A percentile compares a stretch with the other conserved stretches of the same genome.
phyloP scores from a whole-genome alignment of 257 asterid species.

The Solanum virginianum region DNA sequence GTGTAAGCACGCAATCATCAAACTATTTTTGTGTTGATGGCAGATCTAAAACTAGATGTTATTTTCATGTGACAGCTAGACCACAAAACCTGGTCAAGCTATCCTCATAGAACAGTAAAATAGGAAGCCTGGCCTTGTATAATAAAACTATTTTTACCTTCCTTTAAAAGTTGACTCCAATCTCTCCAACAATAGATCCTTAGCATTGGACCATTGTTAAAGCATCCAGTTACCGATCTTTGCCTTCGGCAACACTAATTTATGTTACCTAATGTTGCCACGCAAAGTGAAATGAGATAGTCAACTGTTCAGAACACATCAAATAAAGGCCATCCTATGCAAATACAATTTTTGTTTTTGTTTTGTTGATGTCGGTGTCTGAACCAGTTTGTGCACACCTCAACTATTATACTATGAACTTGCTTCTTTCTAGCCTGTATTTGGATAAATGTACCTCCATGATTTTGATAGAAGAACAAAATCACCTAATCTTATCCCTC shows the following conservation, averaged over 20 bases:
- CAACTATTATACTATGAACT: neutral
- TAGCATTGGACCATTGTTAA: neutral
- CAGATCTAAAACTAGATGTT: neutral
- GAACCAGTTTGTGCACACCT: neutral
- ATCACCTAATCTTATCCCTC: neutral
- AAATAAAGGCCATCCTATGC: neutral
- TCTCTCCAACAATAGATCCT: neutral
- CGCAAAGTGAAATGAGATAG: neutral
- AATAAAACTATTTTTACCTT: neutral
- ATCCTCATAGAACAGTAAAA: neutral
- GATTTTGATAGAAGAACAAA: neutral
- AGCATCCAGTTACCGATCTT: neutral
- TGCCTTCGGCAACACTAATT: neutral
- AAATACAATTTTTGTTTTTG: neutral
- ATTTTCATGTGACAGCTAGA: neutral
- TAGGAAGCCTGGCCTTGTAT: neutral
- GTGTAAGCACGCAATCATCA: neutral
- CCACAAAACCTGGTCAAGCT: neutral
- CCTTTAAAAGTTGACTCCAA: neutral
- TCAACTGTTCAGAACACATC: too few relatives aligned
- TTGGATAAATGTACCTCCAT: neutral
- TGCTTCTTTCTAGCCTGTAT: neutral
- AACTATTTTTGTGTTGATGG: neutral
- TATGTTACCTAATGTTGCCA: neutral
- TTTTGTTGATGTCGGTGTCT: neutral